These are phyloP conservation scores for Acidomyces sp. DNA, from an alignment of 495 filamentous ascomycete genomes.

Conservation along the genomic window DNA sequence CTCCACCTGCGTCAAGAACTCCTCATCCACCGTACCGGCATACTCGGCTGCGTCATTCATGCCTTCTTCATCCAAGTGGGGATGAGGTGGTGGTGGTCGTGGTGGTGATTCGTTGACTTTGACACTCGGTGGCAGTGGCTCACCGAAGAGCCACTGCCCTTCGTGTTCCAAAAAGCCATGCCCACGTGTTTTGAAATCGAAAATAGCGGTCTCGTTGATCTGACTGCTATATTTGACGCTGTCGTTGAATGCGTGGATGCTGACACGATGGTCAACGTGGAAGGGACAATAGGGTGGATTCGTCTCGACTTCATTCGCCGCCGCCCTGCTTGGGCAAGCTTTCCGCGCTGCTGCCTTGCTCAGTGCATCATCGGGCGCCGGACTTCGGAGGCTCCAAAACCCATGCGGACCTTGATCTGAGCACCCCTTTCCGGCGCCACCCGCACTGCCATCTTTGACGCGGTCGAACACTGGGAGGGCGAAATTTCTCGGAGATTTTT, in stretches of 20 bases:
- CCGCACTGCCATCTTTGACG: background rate
- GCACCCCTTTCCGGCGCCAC: background rate
- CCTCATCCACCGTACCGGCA: background rate
- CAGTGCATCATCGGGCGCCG: background rate
- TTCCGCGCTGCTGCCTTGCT: background rate
- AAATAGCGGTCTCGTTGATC: background rate
- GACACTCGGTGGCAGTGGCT: conserved; percentile 4
- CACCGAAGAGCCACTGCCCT: conserved; percentile 13
- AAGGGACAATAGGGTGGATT: conserved; percentile 20
- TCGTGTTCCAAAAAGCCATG: conserved; percentile 2
- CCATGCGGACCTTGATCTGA: conserved; percentile 9
- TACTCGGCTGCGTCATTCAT: background rate
- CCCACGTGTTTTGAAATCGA: conserved; percentile 4
- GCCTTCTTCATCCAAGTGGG: background rate
- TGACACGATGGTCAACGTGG: conserved; percentile 18
- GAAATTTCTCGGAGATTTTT: conserved; percentile 7
- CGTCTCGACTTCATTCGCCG: conserved; percentile 18
- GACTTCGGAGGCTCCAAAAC: conserved; percentile 10
- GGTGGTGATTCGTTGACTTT: conserved; percentile 8
- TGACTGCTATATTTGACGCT: background rate
- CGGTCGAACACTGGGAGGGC: conserved; percentile 10
- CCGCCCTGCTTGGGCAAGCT: background rate
- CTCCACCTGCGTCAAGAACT: conserved; percentile 1
- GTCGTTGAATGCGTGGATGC: conserved; percentile 17
- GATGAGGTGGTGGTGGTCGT: background rate